Evolutionary conservation across 192 early-diverging fungal genomes (phyloP).

Genomic region (Dissophora ornata): DNA sequence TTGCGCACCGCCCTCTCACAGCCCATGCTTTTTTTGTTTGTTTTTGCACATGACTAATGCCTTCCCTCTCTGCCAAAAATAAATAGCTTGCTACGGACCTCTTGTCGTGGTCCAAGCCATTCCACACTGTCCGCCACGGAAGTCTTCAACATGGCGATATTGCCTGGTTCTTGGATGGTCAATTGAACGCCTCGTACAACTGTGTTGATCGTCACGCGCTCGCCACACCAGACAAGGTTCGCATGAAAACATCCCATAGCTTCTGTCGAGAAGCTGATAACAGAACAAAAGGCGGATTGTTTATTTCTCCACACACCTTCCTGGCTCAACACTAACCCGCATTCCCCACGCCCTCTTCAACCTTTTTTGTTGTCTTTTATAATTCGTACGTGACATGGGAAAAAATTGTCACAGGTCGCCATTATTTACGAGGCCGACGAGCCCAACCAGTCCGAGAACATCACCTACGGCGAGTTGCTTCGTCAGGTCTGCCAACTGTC

Average conservation of each 20-base stretch:
- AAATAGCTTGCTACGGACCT: conserved; percentile 76
- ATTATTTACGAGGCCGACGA: conserved; percentile 93
- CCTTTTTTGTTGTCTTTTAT: too few relatives aligned
- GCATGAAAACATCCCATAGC: neutral
- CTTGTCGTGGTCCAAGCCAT: conserved; percentile 84
- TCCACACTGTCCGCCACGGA: conserved; percentile 76
- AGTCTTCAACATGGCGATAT: conserved; percentile 85
- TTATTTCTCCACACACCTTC: neutral
- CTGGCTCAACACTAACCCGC: neutral
- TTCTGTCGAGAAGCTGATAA: too few relatives aligned
- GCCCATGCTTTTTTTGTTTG: too few relatives aligned
- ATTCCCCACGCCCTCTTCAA: too few relatives aligned
- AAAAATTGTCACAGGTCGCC: too few relatives aligned
- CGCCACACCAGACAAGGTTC: conserved; percentile 76
- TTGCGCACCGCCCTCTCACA: too few relatives aligned
- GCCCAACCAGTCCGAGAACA: conserved; percentile 78
- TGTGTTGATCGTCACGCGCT: conserved; percentile 94
- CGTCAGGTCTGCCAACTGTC: conserved; percentile 84
- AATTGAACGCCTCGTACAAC: conserved; percentile 93
- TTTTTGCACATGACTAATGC: too few relatives aligned
- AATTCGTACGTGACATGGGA: too few relatives aligned
- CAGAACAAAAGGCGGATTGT: too few relatives aligned
- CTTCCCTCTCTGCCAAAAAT: too few relatives aligned
- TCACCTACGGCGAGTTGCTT: conserved; percentile 88
- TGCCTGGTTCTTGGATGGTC: conserved; percentile 93